Conservation (phyloP, 2,329 filamentous ascomycete species). For the Xylariaceae sp. region DNA sequence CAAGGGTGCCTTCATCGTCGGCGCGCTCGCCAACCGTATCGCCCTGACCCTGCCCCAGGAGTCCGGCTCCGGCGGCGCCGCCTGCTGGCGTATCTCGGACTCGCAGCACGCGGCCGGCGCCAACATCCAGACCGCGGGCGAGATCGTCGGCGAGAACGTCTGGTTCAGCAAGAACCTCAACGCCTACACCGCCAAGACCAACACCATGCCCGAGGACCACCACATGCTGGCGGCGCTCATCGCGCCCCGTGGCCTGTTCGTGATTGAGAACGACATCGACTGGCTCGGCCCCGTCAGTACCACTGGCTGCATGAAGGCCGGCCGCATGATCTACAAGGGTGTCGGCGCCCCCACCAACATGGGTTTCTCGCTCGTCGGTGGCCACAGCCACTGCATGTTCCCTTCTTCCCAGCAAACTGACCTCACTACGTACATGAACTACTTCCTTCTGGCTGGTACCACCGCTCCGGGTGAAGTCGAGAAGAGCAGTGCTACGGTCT, state of each 20-base stretch:
- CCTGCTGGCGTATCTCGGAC: conserved; percentile 56
- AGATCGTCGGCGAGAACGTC: conserved; percentile 58
- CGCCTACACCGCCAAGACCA: conserved; percentile 42
- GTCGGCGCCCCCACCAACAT: conserved; percentile 49
- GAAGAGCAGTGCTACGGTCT: conserved; percentile 34
- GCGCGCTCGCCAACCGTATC: conserved; percentile 54
- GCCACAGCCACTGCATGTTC: conserved; percentile 53
- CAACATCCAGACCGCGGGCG: conserved; percentile 55
- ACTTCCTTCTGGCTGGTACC: conserved; percentile 42
- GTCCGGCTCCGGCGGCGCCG: conserved; percentile 56
- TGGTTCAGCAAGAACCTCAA: conserved; percentile 59
- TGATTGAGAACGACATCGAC: conserved; percentile 55
- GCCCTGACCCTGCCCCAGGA: conserved; percentile 60
- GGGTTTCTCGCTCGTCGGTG: conserved; percentile 53
- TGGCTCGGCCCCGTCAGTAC: conserved; percentile 55
- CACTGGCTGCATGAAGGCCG: conserved; percentile 54
- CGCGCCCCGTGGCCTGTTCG: conserved; percentile 50
- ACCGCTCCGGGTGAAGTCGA: conserved; percentile 31
- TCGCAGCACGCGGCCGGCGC: conserved; percentile 45
- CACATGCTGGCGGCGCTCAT: conserved; percentile 54
- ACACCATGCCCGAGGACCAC: conserved; percentile 50
- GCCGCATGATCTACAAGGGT: conserved; percentile 48
- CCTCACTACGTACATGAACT: conserved; percentile 50
- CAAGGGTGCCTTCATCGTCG: conserved; percentile 59
- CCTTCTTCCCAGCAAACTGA: conserved; percentile 47